These are phyloP conservation scores for Tilletia caries DNA, from an alignment of 1,284 basidiomycete species.

Conservation along the genomic window DNA sequence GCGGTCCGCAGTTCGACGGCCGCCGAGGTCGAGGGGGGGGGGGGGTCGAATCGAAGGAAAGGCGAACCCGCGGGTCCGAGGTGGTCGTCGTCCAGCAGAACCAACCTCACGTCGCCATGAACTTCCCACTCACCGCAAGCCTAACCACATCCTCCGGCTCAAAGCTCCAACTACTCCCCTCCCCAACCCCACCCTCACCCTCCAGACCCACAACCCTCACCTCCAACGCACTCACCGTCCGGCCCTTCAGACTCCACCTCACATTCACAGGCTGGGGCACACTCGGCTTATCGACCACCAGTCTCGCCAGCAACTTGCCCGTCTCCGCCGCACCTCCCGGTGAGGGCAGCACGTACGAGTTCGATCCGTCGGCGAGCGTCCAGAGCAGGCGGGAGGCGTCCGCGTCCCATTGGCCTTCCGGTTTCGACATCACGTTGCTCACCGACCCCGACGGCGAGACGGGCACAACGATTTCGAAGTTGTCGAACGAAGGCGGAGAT, in stretches of 20 bases:
- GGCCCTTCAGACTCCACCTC: constrained; percentile 55
- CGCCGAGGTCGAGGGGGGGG: too few species aligned
- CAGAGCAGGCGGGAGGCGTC: constrained; percentile 55
- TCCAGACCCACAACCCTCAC: constrained; percentile 46
- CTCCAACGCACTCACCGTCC: constrained; percentile 54
- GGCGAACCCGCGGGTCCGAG: too few species aligned
- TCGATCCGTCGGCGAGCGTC: constrained; percentile 22
- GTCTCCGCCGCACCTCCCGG: constrained; percentile 8
- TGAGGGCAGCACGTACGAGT: not conserved
- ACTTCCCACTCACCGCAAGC: constrained; percentile 53
- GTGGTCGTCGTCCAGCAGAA: too few species aligned
- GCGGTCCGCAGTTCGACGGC: too few species aligned
- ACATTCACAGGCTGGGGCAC: constrained; percentile 54
- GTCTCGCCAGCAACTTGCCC: constrained; percentile 59
- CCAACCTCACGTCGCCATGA: constrained; percentile 37
- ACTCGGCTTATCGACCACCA: constrained; percentile 51
- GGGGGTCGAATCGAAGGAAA: too few species aligned
- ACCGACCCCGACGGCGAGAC: constrained; percentile 54
- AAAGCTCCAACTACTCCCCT: constrained; percentile 18
- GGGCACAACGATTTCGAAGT: constrained; percentile 47
- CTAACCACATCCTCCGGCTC: constrained; percentile 25
- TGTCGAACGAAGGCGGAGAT: constrained; percentile 18
- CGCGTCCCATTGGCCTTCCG: constrained; percentile 55
- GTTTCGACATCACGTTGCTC: constrained; percentile 59
- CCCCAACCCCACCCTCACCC: not conserved